Evolutionary conservation across 2,329 filamentous ascomycete species (phyloP).

Genomic region (Fusarium sp.): DNA sequence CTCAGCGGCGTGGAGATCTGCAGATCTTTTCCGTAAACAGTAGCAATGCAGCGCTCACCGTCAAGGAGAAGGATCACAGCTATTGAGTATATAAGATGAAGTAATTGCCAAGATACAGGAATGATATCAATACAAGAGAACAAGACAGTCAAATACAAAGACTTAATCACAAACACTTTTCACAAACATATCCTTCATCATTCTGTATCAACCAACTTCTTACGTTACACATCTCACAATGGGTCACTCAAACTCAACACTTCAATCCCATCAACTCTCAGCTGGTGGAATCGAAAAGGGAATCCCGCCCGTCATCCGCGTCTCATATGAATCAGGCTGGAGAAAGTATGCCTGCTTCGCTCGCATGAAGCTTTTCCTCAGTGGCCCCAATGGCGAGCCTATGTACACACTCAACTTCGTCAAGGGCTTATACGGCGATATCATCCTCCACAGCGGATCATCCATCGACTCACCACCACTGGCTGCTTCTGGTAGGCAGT

Average conservation of each 20-base stretch:
- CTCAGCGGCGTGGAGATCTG: slow-evolving; percentile 7
- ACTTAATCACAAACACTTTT: background rate
- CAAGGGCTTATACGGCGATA: slow-evolving; percentile 21
- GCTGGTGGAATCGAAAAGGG: background rate
- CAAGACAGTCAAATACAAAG: background rate
- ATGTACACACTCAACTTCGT: slow-evolving; percentile 22
- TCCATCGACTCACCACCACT: slow-evolving; percentile 3
- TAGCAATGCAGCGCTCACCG: slow-evolving; percentile 1
- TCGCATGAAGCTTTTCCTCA: slow-evolving; percentile 8
- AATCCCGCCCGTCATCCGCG: slow-evolving; percentile 15
- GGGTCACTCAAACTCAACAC: slow-evolving; percentile 31
- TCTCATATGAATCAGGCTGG: slow-evolving; percentile 22
- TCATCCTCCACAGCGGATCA: slow-evolving; percentile 32
- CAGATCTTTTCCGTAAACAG: slow-evolving; percentile 1
- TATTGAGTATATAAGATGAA: slow-evolving; percentile 5
- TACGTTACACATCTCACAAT: slow-evolving; percentile 9
- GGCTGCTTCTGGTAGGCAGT: slow-evolving; percentile 1
- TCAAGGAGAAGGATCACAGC: background rate
- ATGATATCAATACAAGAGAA: background rate
- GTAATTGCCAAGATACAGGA: background rate
- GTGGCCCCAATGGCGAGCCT: slow-evolving; percentile 22
- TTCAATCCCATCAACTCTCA: slow-evolving; percentile 10
- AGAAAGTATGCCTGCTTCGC: slow-evolving; percentile 1
- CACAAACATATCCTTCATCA: background rate
- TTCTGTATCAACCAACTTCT: background rate